Evolutionary conservation across 192 early-diverging fungal species (phyloP).

Genomic region (Coemansia sp.): DNA sequence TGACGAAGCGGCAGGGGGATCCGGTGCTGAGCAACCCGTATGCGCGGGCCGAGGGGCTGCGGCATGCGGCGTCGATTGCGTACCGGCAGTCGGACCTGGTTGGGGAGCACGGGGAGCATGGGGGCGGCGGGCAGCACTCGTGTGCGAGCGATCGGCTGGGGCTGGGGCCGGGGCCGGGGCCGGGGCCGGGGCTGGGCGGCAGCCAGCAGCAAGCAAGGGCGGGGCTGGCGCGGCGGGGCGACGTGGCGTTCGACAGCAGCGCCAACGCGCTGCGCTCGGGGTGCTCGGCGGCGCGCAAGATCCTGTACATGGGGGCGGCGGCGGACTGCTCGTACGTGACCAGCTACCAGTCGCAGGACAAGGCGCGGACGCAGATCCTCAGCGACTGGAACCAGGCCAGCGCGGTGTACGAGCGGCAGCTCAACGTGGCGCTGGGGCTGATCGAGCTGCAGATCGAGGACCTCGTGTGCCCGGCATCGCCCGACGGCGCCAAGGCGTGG

Average conservation of each 20-base stretch:
- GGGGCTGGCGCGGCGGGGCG: constrained; percentile 35
- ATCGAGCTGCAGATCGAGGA: constrained; percentile 73
- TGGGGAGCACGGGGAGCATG: constrained; percentile 1
- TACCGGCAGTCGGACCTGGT: constrained; percentile 64
- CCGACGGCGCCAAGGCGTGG: constrained; percentile 57
- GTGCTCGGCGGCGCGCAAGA: constrained; percentile 35
- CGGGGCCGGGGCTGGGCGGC: too few species aligned
- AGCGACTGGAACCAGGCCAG: constrained; percentile 81
- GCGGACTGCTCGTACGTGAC: constrained; percentile 72
- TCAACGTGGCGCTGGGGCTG: constrained; percentile 83
- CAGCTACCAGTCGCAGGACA: constrained; percentile 55
- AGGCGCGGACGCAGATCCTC: constrained; percentile 71
- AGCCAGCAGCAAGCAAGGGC: constrained; percentile 4
- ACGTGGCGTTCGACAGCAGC: constrained; percentile 20
- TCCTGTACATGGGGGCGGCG: constrained; percentile 65
- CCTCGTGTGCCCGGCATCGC: constrained; percentile 55
- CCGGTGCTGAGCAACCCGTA: constrained; percentile 33
- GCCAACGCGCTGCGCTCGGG: constrained; percentile 21
- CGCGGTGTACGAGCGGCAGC: constrained; percentile 76
- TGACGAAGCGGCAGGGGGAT: constrained; percentile 57
- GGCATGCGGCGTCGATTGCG: constrained; percentile 52
- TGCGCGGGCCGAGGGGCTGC: constrained; percentile 20
- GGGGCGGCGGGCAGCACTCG: neutral
- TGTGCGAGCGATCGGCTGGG: constrained; percentile 32
- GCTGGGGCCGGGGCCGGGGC: too few species aligned